Base-by-base conservation (phyloP, 441 rosid species). In the Populus hybrid region DNA sequence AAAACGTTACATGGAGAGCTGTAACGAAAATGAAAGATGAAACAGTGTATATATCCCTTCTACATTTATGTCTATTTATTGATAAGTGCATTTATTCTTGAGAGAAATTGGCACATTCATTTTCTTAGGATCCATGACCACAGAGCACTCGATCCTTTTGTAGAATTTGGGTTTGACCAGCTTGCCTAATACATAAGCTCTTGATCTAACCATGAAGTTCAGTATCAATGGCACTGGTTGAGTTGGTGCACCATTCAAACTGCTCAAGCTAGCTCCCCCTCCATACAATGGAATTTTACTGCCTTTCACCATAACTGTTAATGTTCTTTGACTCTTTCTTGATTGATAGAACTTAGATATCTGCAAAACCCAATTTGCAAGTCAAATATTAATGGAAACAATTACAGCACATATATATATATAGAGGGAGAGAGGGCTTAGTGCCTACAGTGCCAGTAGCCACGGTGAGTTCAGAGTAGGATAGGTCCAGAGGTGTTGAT, bases 231-330 rank as follows among this genome's bases (percentile, higher is more conserved):
- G 90, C 69, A 93, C 94, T 1, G 98, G 93, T 18, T 82, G 80
- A 40, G 80, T 64, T 38, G 83, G 83, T 71, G 87, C 82, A 67
- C 92, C 87, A 56, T 93, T 71, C 77, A 90, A 4, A 69, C 81
- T 77, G 73, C 85, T 81, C 82, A 95, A 82, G 21, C 81, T 83
- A 0, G 92, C 87, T 68, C 95, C 98, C 53, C 93, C 91, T 63
- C 98, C 98, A 74, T 95, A 93, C 72, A 95, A 68, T 0, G 99
- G 99, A 21, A 91, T 90, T 81, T 77, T 86, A 72, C 86, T 86
- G 3, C 97, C 95, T 45, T 68, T 86, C 20, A 91, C 91, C 26
- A 76, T 76, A 2, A 92, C 83, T 12, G 82, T 72, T 42, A 92
- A 84, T 11, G 87, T 76, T 76, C 91, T 89, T 53, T 90, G 83